Conservation (phyloP, 78 protist genomes). For the Tieghemostelium lacteum region DNA sequence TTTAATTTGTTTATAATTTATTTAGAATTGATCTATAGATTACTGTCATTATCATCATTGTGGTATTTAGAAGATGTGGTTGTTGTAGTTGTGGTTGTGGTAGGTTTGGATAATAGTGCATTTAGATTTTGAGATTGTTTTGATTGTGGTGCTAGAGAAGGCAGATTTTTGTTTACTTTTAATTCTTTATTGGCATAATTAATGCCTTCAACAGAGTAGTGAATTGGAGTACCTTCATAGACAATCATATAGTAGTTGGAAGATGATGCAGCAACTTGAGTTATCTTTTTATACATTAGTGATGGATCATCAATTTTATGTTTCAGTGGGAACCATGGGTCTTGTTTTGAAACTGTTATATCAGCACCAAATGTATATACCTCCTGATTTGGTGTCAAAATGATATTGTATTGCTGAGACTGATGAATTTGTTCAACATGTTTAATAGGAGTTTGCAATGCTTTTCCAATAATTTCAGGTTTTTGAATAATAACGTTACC, state of each 20-base stretch:
- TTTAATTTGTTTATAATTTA: no score
- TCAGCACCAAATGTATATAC: constrained; percentile 57
- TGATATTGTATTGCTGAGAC: constrained; percentile 29
- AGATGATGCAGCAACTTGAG: constrained; percentile 65
- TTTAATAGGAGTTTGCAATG: not conserved
- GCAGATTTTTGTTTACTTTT: not conserved
- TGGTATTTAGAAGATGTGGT: constrained; percentile 7
- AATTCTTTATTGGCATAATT: constrained; percentile 9
- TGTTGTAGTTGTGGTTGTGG: not conserved
- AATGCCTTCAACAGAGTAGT: not conserved
- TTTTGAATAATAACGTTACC: not conserved
- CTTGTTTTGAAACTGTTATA: constrained; percentile 14
- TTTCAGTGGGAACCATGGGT: constrained; percentile 29
- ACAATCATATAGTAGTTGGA: constrained; percentile 26
- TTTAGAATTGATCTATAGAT: no score
- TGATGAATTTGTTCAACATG: constrained; percentile 52
- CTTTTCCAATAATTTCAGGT: constrained; percentile 16
- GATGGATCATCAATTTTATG: constrained; percentile 58
- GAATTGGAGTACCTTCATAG: constrained; percentile 39
- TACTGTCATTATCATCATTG: constrained; percentile 21
- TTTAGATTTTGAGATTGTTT: constrained; percentile 12
- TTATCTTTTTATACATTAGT: constrained; percentile 26
- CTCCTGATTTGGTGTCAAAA: constrained; percentile 2
- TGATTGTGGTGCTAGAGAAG: constrained; percentile 19
- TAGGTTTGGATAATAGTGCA: constrained; percentile 16